These are phyloP conservation scores for Amylocarpus encephaloides DNA, from an alignment of 2,329 filamentous ascomycete species.

Conservation along the genomic window DNA sequence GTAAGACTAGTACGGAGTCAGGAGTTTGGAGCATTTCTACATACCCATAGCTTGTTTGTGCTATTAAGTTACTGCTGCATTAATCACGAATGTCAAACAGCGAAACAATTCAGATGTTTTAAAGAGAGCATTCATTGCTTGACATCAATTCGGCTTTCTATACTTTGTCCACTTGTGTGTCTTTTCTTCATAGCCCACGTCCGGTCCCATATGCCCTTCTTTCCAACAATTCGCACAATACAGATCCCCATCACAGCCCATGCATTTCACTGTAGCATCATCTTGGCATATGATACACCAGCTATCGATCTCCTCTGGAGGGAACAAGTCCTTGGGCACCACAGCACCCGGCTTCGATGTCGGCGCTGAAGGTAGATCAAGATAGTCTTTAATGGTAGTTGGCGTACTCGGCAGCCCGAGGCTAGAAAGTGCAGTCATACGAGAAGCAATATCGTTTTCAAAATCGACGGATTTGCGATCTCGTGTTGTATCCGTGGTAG, in stretches of 20 bases:
- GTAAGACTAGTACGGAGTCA: not conserved
- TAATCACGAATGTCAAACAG: not conserved
- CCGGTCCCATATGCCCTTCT: slow-evolving; percentile 68
- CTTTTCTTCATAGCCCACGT: slow-evolving; percentile 63
- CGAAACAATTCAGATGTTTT: not conserved
- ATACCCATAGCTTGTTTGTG: slow-evolving; percentile 1
- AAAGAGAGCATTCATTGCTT: not conserved
- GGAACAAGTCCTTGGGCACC: slow-evolving; percentile 34
- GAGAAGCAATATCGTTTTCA: slow-evolving; percentile 25
- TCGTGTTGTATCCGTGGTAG: slow-evolving; percentile 14
- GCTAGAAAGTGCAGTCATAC: slow-evolving; percentile 25
- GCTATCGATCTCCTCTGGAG: slow-evolving; percentile 64
- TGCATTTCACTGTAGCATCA: slow-evolving; percentile 65
- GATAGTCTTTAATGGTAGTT: slow-evolving; percentile 5
- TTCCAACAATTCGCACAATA: slow-evolving; percentile 77
- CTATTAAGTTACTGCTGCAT: not conserved
- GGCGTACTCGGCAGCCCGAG: not conserved
- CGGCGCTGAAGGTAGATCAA: slow-evolving; percentile 29
- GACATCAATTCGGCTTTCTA: slow-evolving; percentile 31
- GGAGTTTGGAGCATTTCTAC: not conserved
- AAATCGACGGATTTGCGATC: slow-evolving; percentile 25
- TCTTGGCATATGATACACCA: slow-evolving; percentile 84
- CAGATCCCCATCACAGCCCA: slow-evolving; percentile 64
- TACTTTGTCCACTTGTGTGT: slow-evolving; percentile 62
- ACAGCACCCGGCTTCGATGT: slow-evolving; percentile 22